Conservation (phyloP, 139 green algal species). For the Chlamydomonas incerta region DNA sequence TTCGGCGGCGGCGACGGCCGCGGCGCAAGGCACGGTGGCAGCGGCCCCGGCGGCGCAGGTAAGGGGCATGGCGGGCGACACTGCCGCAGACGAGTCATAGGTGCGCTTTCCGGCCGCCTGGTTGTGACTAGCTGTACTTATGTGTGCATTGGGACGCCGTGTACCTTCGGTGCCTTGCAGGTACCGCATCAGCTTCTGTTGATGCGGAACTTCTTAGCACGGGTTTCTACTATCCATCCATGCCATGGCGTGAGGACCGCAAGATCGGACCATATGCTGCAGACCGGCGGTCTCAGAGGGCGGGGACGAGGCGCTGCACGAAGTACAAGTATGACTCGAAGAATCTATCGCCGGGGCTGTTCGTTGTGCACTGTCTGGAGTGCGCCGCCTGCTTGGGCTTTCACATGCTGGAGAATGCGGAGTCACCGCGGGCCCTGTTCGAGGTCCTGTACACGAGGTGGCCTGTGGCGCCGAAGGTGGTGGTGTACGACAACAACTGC, state of each 20-base stretch:
- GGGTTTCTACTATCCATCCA: not conserved
- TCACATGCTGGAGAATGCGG: not conserved
- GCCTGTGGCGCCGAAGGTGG: not conserved
- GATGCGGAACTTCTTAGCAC: not conserved
- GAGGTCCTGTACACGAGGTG: not conserved
- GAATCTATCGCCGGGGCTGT: not conserved
- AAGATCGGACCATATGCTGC: not conserved
- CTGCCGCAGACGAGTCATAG: too few relatives aligned
- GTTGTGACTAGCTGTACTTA: too few relatives aligned
- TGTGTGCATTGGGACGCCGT: too few relatives aligned
- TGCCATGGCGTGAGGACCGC: not conserved
- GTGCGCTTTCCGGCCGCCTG: too few relatives aligned
- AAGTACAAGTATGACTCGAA: slow-evolving; percentile 9
- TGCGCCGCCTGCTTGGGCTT: not conserved
- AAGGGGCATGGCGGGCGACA: too few relatives aligned
- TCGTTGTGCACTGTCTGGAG: not conserved
- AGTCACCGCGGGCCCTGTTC: not conserved
- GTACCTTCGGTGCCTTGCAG: too few relatives aligned
- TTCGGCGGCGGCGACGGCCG: too few relatives aligned
- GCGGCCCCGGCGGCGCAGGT: too few relatives aligned
- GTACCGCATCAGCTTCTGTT: not conserved
- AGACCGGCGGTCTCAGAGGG: not conserved
- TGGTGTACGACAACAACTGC: slow-evolving; percentile 9
- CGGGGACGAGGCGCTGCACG: not conserved
- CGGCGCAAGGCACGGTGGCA: too few relatives aligned